These are phyloP conservation scores for Malus hybrid DNA, from an alignment of 331 rosid genomes.

Conservation along the genomic window DNA sequence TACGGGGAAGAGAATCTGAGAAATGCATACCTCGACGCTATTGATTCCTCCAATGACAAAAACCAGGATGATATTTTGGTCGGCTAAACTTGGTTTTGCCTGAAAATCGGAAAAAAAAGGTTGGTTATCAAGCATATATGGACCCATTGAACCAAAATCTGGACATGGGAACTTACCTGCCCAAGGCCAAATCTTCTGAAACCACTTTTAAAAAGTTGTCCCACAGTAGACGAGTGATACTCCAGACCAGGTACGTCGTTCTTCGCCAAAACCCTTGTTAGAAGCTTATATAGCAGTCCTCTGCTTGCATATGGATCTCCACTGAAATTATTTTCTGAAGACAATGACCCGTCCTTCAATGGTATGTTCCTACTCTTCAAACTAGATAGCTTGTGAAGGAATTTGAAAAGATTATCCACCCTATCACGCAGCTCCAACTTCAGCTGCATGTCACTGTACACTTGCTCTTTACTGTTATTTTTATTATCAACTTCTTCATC, in stretches of 20 bases:
- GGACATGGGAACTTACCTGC: conserved; percentile 48
- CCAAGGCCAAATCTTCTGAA: conserved; percentile 97
- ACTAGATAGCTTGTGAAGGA: conserved; percentile 74
- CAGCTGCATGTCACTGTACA: conserved; percentile 65
- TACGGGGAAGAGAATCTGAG: neutral
- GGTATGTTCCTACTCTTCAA: conserved; percentile 53
- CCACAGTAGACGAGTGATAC: conserved; percentile 91
- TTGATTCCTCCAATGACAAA: conserved; percentile 88
- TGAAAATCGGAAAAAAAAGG: conserved; percentile 13
- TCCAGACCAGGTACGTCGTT: conserved; percentile 69
- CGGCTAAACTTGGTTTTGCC: conserved; percentile 95
- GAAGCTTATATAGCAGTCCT: conserved; percentile 69
- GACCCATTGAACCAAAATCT: conserved; percentile 14
- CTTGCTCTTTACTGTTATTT: conserved; percentile 41
- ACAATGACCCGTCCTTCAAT: conserved; percentile 48
- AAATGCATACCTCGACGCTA: conserved; percentile 63
- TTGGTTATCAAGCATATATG: conserved; percentile 15
- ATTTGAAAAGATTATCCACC: conserved; percentile 77
- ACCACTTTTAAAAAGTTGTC: conserved; percentile 81
- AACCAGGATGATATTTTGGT: conserved; percentile 76
- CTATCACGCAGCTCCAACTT: conserved; percentile 90
- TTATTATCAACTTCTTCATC: conserved; percentile 71
- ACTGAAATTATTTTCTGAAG: conserved; percentile 37
- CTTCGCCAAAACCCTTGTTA: conserved; percentile 59
- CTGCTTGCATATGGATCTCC: conserved; percentile 55